Conservation (phyloP, 768 basidiomycete genomes). For the Krasilnikovozyma curviuscula region DNA sequence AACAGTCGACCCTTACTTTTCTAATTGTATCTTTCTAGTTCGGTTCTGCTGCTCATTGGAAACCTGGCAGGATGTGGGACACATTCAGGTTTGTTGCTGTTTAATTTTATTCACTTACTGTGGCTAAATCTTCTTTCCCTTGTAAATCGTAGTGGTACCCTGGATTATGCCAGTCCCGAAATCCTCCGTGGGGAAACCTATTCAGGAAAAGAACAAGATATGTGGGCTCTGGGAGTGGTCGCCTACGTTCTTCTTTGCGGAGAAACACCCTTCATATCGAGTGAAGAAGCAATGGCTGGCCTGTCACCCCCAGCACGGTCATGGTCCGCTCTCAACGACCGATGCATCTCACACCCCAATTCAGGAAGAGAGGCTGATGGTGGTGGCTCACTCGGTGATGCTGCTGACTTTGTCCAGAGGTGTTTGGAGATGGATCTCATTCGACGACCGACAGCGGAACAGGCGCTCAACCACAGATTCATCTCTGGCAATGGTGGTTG, state of each 20-base stretch:
- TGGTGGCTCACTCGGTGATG: slow-evolving; percentile 66
- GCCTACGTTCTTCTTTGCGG: slow-evolving; percentile 68
- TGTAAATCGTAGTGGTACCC: slow-evolving; percentile 28
- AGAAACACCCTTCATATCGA: slow-evolving; percentile 22
- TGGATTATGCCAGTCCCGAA: slow-evolving; percentile 92
- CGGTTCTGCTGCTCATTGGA: slow-evolving; percentile 44
- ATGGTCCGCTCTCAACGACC: slow-evolving; percentile 9
- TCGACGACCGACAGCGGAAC: slow-evolving; percentile 69
- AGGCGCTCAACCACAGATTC: slow-evolving; percentile 59
- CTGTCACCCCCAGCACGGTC: slow-evolving; percentile 12
- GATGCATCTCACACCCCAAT: slow-evolving; percentile 34
- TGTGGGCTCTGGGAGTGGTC: slow-evolving; percentile 95
- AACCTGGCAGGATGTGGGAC: slow-evolving; percentile 30
- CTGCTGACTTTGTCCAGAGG: slow-evolving; percentile 58
- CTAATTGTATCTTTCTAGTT: too few species aligned
- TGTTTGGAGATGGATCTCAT: slow-evolving; percentile 64
- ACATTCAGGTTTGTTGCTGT: slow-evolving; percentile 31
- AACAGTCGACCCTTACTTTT: too few species aligned
- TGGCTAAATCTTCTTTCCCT: background rate
- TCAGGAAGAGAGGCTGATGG: slow-evolving; percentile 65
- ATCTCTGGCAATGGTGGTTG: slow-evolving; percentile 60
- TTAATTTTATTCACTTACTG: background rate
- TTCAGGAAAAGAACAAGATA: slow-evolving; percentile 87
- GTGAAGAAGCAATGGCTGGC: slow-evolving; percentile 16
- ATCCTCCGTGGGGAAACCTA: slow-evolving; percentile 89